phyloP scores from a whole-genome alignment of 2,329 filamentous ascomycete species.

The Colletotrichum salicis region DNA sequence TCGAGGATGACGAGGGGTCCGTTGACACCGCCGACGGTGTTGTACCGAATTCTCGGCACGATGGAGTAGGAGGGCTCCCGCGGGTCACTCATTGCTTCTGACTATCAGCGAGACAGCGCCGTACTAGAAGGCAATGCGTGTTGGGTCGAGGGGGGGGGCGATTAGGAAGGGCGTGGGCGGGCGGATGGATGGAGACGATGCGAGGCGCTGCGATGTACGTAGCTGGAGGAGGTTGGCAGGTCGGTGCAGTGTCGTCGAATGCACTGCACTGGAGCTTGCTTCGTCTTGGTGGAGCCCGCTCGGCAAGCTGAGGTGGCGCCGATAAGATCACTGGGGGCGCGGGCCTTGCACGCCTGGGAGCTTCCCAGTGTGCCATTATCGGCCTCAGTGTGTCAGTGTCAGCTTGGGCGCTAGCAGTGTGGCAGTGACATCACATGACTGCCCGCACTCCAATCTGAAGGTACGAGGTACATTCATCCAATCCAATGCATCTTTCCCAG shows the following conservation, averaged over 20 bases:
- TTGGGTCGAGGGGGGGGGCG: constrained; percentile 32
- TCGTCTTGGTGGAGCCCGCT: constrained; percentile 49
- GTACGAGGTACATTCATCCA: neutral
- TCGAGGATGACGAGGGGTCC: constrained; percentile 97
- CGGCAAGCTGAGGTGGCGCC: constrained; percentile 32
- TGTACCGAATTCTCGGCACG: constrained; percentile 82
- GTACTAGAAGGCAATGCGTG: constrained; percentile 32
- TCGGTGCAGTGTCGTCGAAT: constrained; percentile 33
- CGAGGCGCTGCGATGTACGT: constrained; percentile 30
- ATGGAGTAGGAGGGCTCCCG: constrained; percentile 70
- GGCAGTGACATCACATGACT: constrained; percentile 54
- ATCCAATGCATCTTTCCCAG: no score
- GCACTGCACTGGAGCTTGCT: constrained; percentile 50
- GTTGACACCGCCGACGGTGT: constrained; percentile 98
- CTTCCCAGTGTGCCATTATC: constrained; percentile 14
- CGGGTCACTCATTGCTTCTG: constrained; percentile 61
- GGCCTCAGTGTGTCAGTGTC: constrained; percentile 26
- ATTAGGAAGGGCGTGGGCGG: constrained; percentile 29
- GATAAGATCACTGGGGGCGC: constrained; percentile 34
- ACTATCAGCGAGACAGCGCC: constrained; percentile 42
- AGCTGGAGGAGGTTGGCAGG: constrained; percentile 48
- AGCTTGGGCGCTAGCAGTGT: constrained; percentile 22
- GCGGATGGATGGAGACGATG: constrained; percentile 28
- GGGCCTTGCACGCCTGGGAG: constrained; percentile 16
- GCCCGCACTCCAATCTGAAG: neutral